Percentiles rank a stretch among this genome's conserved stretches.
phyloP scores from a whole-genome alignment of 129 eudicot genomes.

The Flaveria sonorensis region DNA sequence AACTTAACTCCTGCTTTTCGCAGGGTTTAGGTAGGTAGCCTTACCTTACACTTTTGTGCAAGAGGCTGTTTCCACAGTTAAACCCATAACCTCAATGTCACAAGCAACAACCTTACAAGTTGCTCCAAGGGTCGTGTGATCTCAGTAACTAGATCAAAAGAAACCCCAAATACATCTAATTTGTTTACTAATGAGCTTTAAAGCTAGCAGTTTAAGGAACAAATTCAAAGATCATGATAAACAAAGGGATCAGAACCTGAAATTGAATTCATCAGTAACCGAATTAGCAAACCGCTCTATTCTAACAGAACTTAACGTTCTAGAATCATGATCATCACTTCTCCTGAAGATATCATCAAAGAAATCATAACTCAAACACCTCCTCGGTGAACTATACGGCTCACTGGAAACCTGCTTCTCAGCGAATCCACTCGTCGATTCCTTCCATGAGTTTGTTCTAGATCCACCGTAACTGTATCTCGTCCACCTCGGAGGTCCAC shows the following conservation, averaged over 20 bases:
- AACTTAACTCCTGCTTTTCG: too few species aligned
- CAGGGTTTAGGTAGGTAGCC: too few species aligned
- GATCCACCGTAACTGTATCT: slow-evolving; percentile 48
- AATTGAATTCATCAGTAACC: slow-evolving; percentile 44
- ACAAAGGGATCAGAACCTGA: slow-evolving; percentile 44
- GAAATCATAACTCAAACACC: slow-evolving; percentile 50
- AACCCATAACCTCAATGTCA: too few species aligned
- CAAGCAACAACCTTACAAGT: too few species aligned
- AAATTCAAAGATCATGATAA: neutral
- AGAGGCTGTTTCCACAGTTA: too few species aligned
- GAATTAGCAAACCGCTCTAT: slow-evolving; percentile 40
- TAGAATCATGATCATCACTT: slow-evolving; percentile 41
- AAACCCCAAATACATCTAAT: neutral
- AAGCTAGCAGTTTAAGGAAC: neutral
- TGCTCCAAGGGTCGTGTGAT: too few species aligned
- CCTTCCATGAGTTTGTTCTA: slow-evolving; percentile 28
- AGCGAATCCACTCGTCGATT: slow-evolving; percentile 33
- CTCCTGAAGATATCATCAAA: slow-evolving; percentile 51
- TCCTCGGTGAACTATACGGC: slow-evolving; percentile 43
- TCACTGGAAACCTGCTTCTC: slow-evolving; percentile 81
- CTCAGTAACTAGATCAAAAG: neutral
- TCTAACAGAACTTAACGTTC: slow-evolving; percentile 37
- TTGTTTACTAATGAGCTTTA: too few species aligned
- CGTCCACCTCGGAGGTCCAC: slow-evolving; percentile 88
- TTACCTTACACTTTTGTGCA: too few species aligned